phyloP scores from a whole-genome alignment of 75 land plant species.

The Sequoiadendron giganteum region DNA sequence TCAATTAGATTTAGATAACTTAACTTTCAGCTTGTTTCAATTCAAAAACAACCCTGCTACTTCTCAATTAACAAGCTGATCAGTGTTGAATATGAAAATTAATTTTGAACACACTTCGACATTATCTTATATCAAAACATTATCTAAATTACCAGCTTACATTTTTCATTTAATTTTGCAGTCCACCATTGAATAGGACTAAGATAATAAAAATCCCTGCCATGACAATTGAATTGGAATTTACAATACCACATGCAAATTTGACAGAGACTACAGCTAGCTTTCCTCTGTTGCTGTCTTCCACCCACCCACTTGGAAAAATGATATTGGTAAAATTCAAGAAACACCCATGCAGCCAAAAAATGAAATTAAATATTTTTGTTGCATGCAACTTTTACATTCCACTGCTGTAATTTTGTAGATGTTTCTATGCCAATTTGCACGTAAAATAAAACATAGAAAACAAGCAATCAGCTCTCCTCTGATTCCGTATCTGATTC shows the following conservation, averaged over 20 bases:
- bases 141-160: neutral
- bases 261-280: neutral
- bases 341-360: neutral
- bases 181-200: neutral
- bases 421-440: neutral
- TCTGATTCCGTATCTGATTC: constrained; percentile 2
- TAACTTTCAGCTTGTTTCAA: no score
- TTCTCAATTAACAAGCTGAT: neutral
- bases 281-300: neutral
- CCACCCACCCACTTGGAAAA: neutral
- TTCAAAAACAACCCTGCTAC: neutral
- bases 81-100: neutral
- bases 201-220: neutral
- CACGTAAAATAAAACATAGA: neutral
- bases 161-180: neutral
- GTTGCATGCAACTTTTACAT: neutral
- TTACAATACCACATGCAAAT: neutral
- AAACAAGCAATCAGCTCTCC: neutral
- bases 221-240: neutral
- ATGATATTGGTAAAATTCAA: neutral
- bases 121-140: neutral
- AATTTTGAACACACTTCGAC: neutral
- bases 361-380: neutral
- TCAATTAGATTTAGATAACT: no score
- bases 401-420: neutral